Evolutionary conservation across 1,284 basidiomycete genomes (phyloP).

Genomic region (Ganoderma lucidum): DNA sequence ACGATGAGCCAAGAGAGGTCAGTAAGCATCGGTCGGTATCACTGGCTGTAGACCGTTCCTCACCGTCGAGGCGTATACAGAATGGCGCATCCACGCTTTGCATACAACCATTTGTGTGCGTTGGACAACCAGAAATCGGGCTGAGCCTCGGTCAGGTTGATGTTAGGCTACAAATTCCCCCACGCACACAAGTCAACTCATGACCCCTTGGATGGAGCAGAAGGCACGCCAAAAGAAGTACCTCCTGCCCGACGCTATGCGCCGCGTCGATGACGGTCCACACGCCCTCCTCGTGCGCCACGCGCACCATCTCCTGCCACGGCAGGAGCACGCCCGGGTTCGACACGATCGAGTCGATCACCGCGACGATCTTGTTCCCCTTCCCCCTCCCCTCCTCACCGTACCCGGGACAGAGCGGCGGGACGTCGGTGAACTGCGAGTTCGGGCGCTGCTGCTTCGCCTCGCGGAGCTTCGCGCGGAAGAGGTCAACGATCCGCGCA

Average conservation of each 20-base stretch:
- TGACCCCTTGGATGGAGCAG: neutral
- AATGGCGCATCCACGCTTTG: slow-evolving; percentile 76
- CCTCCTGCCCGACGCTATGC: slow-evolving; percentile 75
- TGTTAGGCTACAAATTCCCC: slow-evolving; percentile 41
- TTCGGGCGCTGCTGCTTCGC: slow-evolving; percentile 45
- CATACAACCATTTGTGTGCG: slow-evolving; percentile 86
- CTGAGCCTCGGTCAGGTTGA: slow-evolving; percentile 64
- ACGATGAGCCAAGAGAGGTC: neutral
- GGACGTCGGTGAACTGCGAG: slow-evolving; percentile 36
- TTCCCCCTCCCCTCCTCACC: slow-evolving; percentile 19
- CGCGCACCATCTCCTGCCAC: slow-evolving; percentile 79
- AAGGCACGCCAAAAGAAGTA: slow-evolving; percentile 4
- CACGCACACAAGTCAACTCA: neutral
- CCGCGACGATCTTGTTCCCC: slow-evolving; percentile 64
- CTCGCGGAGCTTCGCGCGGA: slow-evolving; percentile 51
- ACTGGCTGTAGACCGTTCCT: neutral
- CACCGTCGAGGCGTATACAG: slow-evolving; percentile 81
- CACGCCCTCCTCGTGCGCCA: slow-evolving; percentile 75
- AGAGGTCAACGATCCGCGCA: slow-evolving; percentile 62
- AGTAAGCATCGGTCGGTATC: neutral
- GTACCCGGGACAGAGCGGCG: slow-evolving; percentile 29
- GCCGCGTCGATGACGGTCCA: slow-evolving; percentile 85
- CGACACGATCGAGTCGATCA: slow-evolving; percentile 81
- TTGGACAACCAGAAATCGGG: slow-evolving; percentile 89
- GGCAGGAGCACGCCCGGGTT: slow-evolving; percentile 79